Evolutionary conservation across 163 green algal species (phyloP), one percentile per base, ranked within the genome.

Genomic region (Scenedesmus sp.): DNA sequence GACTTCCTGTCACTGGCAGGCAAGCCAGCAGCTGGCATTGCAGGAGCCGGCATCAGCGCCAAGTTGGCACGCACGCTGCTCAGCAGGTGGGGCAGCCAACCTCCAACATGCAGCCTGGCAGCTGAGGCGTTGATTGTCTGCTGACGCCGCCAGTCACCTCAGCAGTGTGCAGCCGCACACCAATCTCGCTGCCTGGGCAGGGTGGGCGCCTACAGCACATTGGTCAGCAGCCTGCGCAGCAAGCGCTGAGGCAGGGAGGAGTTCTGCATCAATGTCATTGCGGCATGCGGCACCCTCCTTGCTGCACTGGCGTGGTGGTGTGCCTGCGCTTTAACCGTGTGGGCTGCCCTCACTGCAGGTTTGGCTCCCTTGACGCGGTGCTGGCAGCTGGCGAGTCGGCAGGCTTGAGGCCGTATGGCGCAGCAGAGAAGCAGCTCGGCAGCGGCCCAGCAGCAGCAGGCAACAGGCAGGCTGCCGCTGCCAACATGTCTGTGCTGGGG

Each of bases 11-110:
- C 87, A 2, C 59, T 91, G 42, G 56, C 49, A 1, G 87, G 87
- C 56, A 91, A 91, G 87, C n/a, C 16, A 5, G 87, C 81, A 0
- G 87, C 87, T 6, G 37, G 87, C 37, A 33, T 91, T 16, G 22
- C 40, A 26, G 87, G 87, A 40, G n/a, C 70, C 2, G 87, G 87
- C 30, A 13, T 91, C 22, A 87, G 37, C 26, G 18, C 53, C 30
- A 86, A 65, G 43, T 2, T 68, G 42, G 87, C 87, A 65, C 83
- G 56, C 10, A 72, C 37, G 30, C 79, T 91, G 59, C 13, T 91
- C 42, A 20, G 42, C n/a, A 68, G 70, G 87, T 91, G 56, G 46
- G n/a, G n/a, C n/a, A n/a, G n/a, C n/a, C n/a, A n/a, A n/a, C n/a
- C n/a, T n/a, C n/a, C n/a, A n/a, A n/a, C n/a, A n/a, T n/a, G n/a